These are phyloP conservation scores for Harrya chromipes DNA, from an alignment of 768 basidiomycete genomes.

Conservation along the genomic window DNA sequence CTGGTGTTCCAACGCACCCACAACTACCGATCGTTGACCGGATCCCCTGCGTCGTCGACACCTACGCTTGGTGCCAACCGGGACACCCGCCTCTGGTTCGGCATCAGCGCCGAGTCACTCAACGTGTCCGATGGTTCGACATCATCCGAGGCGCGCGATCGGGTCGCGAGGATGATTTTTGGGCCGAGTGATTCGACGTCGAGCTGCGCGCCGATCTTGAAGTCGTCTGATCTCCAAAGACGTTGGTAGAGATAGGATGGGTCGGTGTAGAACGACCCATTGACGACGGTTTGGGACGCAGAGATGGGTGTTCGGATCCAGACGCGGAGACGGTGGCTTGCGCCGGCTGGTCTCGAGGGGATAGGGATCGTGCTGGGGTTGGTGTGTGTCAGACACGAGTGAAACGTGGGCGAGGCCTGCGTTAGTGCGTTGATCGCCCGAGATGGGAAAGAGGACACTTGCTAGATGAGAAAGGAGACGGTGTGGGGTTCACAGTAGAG, in stretches of 20 bases:
- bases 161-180: conserved; percentile 50
- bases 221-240: conserved; percentile 60
- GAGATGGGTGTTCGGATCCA: conserved; percentile 51
- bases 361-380: conserved; percentile 58
- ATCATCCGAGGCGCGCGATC: neutral
- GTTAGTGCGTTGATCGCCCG: neutral
- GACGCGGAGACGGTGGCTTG: conserved; percentile 60
- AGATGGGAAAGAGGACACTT: conserved; percentile 21
- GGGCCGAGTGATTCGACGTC: conserved; percentile 50
- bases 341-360: conserved; percentile 50
- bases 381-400: too few relatives aligned
- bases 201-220: conserved; percentile 57
- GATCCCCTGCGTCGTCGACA: conserved; percentile 6
- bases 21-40: conserved; percentile 10
- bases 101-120: neutral
- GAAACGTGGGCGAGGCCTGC: too few relatives aligned
- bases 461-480: conserved; percentile 62
- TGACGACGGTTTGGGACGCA: too few relatives aligned
- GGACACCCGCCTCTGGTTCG: conserved; percentile 5
- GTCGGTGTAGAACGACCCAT: conserved; percentile 14
- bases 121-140: neutral
- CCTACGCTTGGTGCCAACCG: conserved; percentile 6
- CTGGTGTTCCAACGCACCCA: too few relatives aligned
- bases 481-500: conserved; percentile 53
- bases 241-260: conserved; percentile 57